Evolutionary conservation across 2,329 filamentous ascomycete species (phyloP).

Genomic region (Xylariaceae sp.): DNA sequence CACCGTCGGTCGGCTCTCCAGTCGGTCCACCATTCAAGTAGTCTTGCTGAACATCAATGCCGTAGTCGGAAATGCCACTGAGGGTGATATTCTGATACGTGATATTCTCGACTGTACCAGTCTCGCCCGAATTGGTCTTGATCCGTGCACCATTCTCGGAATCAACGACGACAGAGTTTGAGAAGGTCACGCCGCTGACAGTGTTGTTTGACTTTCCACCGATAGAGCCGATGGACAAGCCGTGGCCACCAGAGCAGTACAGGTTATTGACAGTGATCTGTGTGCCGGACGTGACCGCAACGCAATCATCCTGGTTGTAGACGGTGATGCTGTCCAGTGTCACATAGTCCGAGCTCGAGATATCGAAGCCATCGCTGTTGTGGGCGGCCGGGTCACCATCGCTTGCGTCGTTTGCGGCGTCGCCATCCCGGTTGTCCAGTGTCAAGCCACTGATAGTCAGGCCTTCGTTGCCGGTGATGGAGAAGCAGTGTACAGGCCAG

Average conservation of each 20-base stretch:
- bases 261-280: background rate
- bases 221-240: background rate
- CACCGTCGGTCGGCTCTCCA: background rate
- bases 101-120: background rate
- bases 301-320: background rate
- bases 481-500: background rate
- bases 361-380: conserved; percentile 2
- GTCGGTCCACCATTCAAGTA: conserved; percentile 1
- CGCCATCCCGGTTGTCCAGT: background rate
- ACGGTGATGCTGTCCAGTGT: background rate
- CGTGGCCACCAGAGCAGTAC: background rate
- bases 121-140: background rate
- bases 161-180: background rate
- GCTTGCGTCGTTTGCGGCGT: background rate
- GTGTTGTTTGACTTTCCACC: background rate
- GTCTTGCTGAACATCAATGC: conserved; percentile 1
- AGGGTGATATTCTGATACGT: background rate
- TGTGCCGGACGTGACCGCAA: background rate
- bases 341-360: background rate
- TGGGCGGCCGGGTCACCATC: background rate
- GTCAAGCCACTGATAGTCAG: background rate
- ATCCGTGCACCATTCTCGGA: background rate
- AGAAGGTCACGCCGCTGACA: background rate
- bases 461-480: background rate
- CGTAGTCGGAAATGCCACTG: background rate